Percentiles rank a stretch among this genome's conserved stretches.
Conservation (phyloP, 306 rosid species). For the Vigna mungo region DNA sequence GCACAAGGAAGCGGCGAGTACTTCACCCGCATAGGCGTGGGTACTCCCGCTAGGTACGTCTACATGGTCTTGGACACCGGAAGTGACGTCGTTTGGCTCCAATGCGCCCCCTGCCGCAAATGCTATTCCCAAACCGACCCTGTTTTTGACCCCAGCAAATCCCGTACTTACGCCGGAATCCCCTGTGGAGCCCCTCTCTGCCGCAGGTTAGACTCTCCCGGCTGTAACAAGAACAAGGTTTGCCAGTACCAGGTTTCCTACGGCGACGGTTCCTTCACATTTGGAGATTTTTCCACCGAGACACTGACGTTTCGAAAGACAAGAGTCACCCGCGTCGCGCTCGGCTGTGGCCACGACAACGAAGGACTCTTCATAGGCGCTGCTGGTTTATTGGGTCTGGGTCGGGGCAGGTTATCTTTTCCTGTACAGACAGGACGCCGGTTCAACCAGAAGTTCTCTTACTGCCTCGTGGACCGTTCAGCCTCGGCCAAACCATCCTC, state of each 20-base stretch:
- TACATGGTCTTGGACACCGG: conserved; percentile 95
- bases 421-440: conserved; percentile 74
- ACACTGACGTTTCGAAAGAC: conserved; percentile 80
- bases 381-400: conserved; percentile 86
- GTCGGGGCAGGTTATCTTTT: conserved; percentile 80
- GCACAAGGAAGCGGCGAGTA: conserved; percentile 94
- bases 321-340: conserved; percentile 68
- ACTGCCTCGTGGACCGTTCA: conserved; percentile 94
- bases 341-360: conserved; percentile 92
- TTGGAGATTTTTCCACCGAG: conserved; percentile 86
- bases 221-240: conserved; percentile 56
- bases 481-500: conserved; percentile 77
- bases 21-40: conserved; percentile 93
- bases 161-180: conserved; percentile 59
- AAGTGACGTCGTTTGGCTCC: conserved; percentile 92
- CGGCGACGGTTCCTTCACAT: conserved; percentile 88
- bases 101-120: conserved; percentile 81
- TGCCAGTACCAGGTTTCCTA: conserved; percentile 90
- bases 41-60: conserved; percentile 74
- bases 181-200: conserved; percentile 78
- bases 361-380: conserved; percentile 93
- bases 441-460: conserved; percentile 83
- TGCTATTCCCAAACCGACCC: conserved; percentile 90
- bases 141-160: conserved; percentile 72
- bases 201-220: conserved; percentile 66